phyloP scores from a whole-genome alignment of 2,329 filamentous ascomycete genomes.

The Pseudogymnoascus destructans region DNA sequence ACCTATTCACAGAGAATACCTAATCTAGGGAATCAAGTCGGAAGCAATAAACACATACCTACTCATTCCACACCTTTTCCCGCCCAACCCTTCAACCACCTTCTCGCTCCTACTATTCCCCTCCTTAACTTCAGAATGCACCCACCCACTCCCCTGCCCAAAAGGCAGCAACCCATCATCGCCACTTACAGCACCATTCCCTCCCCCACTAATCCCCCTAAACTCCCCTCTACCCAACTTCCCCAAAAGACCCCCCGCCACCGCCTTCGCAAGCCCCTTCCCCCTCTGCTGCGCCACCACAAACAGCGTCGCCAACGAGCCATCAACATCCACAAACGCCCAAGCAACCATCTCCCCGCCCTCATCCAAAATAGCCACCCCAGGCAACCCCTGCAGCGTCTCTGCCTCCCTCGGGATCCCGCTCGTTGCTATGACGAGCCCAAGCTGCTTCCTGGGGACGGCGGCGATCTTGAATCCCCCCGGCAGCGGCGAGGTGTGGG shows the following conservation, averaged over 20 bases:
- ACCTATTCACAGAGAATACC: neutral
- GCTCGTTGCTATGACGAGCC: conserved; percentile 22
- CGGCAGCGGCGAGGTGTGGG: conserved; percentile 10
- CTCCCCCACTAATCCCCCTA: conserved; percentile 13
- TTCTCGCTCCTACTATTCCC: conserved; percentile 23
- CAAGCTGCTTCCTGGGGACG: conserved; percentile 20
- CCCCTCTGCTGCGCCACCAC: conserved; percentile 21
- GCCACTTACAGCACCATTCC: conserved; percentile 9
- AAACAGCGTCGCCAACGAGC: conserved; percentile 22
- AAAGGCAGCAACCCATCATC: conserved; percentile 14
- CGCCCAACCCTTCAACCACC: conserved; percentile 21
- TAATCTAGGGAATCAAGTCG: neutral
- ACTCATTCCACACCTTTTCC: conserved; percentile 12
- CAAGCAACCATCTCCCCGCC: conserved; percentile 19
- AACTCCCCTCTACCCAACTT: conserved; percentile 18
- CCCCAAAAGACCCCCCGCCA: conserved; percentile 18
- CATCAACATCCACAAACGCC: conserved; percentile 23
- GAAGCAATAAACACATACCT: conserved; percentile 17
- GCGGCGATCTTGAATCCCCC: conserved; percentile 14
- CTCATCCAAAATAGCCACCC: conserved; percentile 16
- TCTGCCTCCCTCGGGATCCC: conserved; percentile 17
- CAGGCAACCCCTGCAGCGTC: conserved; percentile 20
- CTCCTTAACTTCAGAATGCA: conserved; percentile 22
- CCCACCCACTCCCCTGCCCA: conserved; percentile 19
- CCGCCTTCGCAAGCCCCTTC: conserved; percentile 19